Percentiles rank a stretch among this genome's conserved stretches.
Evolutionary conservation across 163 green algal genomes (phyloP).

Genomic region (Scenedesmus sp.): DNA sequence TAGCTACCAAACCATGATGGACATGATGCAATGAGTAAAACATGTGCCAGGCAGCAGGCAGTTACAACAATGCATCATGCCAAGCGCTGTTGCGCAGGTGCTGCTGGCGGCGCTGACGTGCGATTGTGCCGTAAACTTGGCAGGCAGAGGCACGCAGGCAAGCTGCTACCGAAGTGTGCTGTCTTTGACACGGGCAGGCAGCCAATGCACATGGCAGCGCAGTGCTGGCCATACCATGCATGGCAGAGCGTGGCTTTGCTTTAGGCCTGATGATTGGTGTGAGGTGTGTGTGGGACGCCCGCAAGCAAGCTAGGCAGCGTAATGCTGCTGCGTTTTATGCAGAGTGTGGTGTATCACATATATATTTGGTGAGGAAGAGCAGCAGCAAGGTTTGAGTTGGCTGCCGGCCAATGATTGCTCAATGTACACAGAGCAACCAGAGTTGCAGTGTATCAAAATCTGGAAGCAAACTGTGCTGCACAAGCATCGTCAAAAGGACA

Average conservation of each 20-base stretch:
- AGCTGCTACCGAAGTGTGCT: background rate
- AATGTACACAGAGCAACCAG: background rate
- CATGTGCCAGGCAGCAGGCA: background rate
- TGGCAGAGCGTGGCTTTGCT: background rate
- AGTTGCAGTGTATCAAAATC: too few relatives aligned
- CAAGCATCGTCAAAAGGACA: too few relatives aligned
- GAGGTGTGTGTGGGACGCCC: background rate
- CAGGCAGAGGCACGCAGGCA: background rate
- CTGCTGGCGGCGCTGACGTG: background rate
- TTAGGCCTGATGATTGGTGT: background rate
- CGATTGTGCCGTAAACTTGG: background rate
- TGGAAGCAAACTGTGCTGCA: too few relatives aligned
- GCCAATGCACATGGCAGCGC: background rate
- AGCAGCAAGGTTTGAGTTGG: background rate
- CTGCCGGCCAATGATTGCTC: background rate
- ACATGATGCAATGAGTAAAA: constrained; percentile 37
- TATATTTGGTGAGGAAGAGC: background rate
- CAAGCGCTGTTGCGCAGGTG: background rate
- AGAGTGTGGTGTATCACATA: background rate
- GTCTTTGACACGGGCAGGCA: background rate
- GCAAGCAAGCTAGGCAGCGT: background rate
- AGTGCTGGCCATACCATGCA: background rate
- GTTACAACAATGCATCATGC: background rate
- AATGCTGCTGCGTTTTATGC: background rate
- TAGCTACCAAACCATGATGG: constrained; percentile 27